Evolutionary conservation across 108 stramenopile genomes (phyloP).

Genomic region (Skeletonema menzelii): DNA sequence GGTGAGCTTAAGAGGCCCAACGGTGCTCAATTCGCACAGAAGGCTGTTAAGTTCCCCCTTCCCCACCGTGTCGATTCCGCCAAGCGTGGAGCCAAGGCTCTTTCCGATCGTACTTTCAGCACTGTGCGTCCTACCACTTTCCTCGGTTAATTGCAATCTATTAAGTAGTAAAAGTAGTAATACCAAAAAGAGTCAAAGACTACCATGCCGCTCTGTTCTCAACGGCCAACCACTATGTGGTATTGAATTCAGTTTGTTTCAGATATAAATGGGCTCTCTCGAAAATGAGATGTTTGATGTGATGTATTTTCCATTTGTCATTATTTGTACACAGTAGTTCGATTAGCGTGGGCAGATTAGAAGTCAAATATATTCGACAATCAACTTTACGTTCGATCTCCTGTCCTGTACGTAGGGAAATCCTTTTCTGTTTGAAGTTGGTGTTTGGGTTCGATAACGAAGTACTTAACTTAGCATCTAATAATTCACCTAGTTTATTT

Average conservation of each 20-base stretch:
- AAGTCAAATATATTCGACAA: neutral
- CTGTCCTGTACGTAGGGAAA: too few relatives aligned
- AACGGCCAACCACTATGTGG: constrained; percentile 1
- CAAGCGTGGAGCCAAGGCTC: constrained; percentile 90
- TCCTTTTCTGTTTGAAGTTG: too few relatives aligned
- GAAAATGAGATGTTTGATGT: too few relatives aligned
- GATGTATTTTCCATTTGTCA: too few relatives aligned
- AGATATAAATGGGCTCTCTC: neutral
- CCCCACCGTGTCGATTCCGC: constrained; percentile 93
- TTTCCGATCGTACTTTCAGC: constrained; percentile 70
- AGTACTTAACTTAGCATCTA: too few relatives aligned
- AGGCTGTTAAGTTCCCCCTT: constrained; percentile 97
- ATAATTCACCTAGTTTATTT: neutral
- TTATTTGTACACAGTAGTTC: too few relatives aligned
- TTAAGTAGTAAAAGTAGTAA: constrained; percentile 6
- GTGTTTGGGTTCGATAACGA: too few relatives aligned
- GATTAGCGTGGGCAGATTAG: too few relatives aligned
- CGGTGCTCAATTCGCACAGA: constrained; percentile 90
- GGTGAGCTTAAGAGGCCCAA: constrained; percentile 92
- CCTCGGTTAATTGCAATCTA: constrained; percentile 62
- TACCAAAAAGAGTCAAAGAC: constrained; percentile 3
- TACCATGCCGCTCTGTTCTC: constrained; percentile 4
- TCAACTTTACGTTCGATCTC: neutral
- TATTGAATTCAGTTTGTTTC: neutral
- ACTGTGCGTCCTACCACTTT: constrained; percentile 84